Evolutionary conservation across 345 rosid species (phyloP).

Genomic region (Theobroma cacao): DNA sequence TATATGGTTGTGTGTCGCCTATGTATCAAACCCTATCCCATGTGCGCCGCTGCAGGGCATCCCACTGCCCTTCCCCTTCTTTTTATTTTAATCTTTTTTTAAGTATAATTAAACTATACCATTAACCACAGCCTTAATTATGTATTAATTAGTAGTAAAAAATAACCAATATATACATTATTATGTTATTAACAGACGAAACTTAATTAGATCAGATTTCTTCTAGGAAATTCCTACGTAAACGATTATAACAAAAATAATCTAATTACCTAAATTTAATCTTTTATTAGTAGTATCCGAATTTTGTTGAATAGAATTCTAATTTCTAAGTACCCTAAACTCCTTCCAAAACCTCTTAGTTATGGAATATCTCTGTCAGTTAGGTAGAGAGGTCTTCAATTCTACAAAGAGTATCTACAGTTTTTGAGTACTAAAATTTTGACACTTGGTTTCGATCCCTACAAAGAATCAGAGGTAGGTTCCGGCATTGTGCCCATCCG

Average conservation of each 20-base stretch:
- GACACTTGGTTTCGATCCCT: constrained; percentile 27
- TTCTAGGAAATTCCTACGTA: too few species aligned
- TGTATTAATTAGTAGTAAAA: background rate
- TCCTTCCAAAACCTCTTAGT: background rate
- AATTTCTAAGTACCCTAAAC: too few species aligned
- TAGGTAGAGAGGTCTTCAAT: background rate
- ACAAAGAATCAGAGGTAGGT: constrained; percentile 10
- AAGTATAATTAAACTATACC: background rate
- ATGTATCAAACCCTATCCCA: constrained; percentile 39
- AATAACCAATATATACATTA: background rate
- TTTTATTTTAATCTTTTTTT: background rate
- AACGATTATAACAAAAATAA: too few species aligned
- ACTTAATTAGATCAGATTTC: too few species aligned
- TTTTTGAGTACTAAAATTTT: constrained; percentile 1
- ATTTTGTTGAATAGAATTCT: too few species aligned
- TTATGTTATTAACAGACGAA: background rate
- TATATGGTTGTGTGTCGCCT: constrained; percentile 37
- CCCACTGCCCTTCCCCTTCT: constrained; percentile 22
- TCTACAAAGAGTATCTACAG: constrained; percentile 15
- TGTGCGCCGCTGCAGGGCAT: constrained; percentile 50
- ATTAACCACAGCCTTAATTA: background rate
- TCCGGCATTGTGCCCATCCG: background rate
- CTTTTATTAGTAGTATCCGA: too few species aligned
- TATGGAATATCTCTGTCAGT: too few species aligned
- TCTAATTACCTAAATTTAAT: too few species aligned